These are phyloP conservation scores for Phalaenopsis hybrid DNA, from an alignment of 116 monocot genomes.

Conservation along the genomic window DNA sequence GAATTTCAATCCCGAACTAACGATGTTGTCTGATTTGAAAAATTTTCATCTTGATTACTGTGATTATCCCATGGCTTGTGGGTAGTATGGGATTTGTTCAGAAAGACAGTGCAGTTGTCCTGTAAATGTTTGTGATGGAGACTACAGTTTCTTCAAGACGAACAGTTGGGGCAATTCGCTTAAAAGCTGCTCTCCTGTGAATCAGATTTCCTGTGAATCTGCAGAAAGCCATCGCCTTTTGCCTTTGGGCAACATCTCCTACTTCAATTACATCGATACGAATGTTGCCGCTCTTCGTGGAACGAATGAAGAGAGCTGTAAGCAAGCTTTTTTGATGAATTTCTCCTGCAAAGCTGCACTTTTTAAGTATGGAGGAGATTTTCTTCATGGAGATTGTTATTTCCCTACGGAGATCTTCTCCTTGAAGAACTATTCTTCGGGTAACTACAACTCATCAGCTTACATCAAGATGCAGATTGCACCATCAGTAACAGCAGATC, in stretches of 20 bases:
- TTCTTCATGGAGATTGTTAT: conserved; percentile 16
- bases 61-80: conserved; percentile 33
- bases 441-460: not conserved
- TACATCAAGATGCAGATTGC: conserved; percentile 13
- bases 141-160: conserved; percentile 3
- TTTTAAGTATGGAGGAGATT: conserved; percentile 12
- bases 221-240: conserved; percentile 27
- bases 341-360: conserved; percentile 43
- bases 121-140: conserved; percentile 1
- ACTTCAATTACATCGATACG: conserved; percentile 3
- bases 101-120: conserved; percentile 38
- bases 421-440: not conserved
- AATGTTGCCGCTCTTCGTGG: not conserved
- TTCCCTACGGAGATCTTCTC: conserved; percentile 3
- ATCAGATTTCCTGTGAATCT: conserved; percentile 17
- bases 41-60: conserved; percentile 21
- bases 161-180: not conserved
- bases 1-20: not conserved
- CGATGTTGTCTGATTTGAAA: not conserved
- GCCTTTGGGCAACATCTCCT: conserved; percentile 13
- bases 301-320: conserved; percentile 24
- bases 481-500: not conserved
- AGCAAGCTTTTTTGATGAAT: conserved; percentile 33
- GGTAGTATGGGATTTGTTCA: conserved; percentile 37
- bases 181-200: conserved; percentile 14